Conservation (phyloP, 805 yeast species). For the Teunomyces tritomae region DNA sequence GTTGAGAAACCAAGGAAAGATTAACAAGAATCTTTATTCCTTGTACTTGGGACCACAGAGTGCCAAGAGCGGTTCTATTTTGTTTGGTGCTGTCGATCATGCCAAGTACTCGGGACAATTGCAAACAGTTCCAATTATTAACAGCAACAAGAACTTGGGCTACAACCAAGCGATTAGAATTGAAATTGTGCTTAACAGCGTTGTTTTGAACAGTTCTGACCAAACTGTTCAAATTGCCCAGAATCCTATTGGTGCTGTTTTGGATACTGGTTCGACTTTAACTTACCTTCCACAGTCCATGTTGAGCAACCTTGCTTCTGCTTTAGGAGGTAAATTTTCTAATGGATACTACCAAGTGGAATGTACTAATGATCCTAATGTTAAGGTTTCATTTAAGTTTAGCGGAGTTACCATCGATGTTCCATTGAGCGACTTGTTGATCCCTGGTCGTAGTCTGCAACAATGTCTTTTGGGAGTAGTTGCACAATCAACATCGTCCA, state of each 20-base stretch:
- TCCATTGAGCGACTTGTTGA: slow-evolving; percentile 38
- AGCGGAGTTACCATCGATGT: slow-evolving; percentile 56
- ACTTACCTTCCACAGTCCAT: slow-evolving; percentile 42
- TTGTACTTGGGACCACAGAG: slow-evolving; percentile 29
- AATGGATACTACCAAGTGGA: slow-evolving; percentile 45
- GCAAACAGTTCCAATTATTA: slow-evolving; percentile 39
- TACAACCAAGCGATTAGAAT: slow-evolving; percentile 43
- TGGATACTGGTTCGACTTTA: slow-evolving; percentile 38
- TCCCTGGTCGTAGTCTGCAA: slow-evolving; percentile 8
- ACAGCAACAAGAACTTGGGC: slow-evolving; percentile 32
- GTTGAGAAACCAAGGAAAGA: slow-evolving; percentile 30
- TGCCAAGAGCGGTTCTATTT: slow-evolving; percentile 29
- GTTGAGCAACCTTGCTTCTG: slow-evolving; percentile 32
- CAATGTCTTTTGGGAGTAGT: slow-evolving; percentile 19
- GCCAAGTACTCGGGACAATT: slow-evolving; percentile 37
- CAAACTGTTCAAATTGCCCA: slow-evolving; percentile 13
- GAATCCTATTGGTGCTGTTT: slow-evolving; percentile 22
- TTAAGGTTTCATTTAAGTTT: slow-evolving; percentile 46
- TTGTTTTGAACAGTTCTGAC: slow-evolving; percentile 18
- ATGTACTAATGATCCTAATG: slow-evolving; percentile 34
- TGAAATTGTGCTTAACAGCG: slow-evolving; percentile 46
- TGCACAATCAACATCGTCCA: slow-evolving; percentile 6
- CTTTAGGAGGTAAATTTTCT: slow-evolving; percentile 43
- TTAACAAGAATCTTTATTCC: slow-evolving; percentile 34
- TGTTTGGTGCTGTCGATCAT: slow-evolving; percentile 45